Evolutionary conservation across 495 filamentous ascomycete genomes (phyloP), one percentile per base, ranked within the genome.

Genomic region (Penicillium coffeae): DNA sequence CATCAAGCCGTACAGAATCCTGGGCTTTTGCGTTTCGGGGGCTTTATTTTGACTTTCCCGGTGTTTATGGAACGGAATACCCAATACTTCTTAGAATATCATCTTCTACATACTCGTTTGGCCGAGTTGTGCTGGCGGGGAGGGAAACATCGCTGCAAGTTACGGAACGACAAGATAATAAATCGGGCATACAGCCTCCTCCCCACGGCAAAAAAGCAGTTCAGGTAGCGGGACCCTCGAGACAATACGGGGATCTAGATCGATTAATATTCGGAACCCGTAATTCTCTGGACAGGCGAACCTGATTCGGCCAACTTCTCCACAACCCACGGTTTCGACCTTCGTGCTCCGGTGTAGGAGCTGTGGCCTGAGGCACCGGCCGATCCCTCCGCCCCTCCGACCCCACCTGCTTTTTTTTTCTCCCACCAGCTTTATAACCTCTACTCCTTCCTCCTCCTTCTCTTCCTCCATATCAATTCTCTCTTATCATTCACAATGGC

Each of bases 401-500:
- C 59, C 56, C 59, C 59, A 62, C 59, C 42, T 47, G 38, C 55
- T 48, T 46, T 54, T 48, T 50, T 51, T 50, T 51, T 38, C 38
- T 49, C 21, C 19, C 39, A 30, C 25, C 25, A 42, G 8, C 42
- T 36, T 32, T 21, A 20, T 21, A 18, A 45, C 25, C 41, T 38
- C 50, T 56, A 27, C 41, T 47, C 27, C 46, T 40, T n/a, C 32
- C 34, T 41, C 38, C 38, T 36, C 25, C 35, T 45, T 42, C 21
- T 42, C 34, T 37, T 52, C 15, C 49, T 32, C 42, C 34, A 53
- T 52, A n/a, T 41, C 42, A 42, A 30, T 48, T 35, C 20, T 34
- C 19, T 48, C 54, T 10, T 42, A 46, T 54, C 48, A 44, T n/a
- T 62, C 60, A 74, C 63, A 62, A 80, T 79, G 73, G 62, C 75